Evolutionary conservation across 1,284 basidiomycete species (phyloP).

Genomic region (Puccinia horiana): DNA sequence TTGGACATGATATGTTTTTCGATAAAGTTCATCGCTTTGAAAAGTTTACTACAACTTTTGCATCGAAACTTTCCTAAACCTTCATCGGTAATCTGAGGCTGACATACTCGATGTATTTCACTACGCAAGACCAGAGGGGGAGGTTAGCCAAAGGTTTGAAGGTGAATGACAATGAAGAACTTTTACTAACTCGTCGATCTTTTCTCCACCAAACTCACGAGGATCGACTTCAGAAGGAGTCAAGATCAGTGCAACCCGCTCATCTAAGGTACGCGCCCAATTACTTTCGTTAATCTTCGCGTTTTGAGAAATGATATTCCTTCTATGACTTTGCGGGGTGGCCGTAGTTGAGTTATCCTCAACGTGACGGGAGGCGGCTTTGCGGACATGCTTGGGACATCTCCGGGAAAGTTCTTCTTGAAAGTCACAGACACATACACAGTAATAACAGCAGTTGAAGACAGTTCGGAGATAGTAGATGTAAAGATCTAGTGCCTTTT

Average conservation of each 20-base stretch:
- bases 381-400: conserved; percentile 82
- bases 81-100: conserved; percentile 85
- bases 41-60: conserved; percentile 89
- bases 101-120: conserved; percentile 73
- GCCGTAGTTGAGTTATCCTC: conserved; percentile 60
- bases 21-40: conserved; percentile 90
- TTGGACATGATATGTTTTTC: conserved; percentile 67
- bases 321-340: conserved; percentile 64
- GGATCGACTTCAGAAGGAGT: conserved; percentile 76
- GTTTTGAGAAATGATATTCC: conserved; percentile 59
- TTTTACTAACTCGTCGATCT: conserved; percentile 75
- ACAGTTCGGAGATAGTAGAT: conserved; percentile 78
- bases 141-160: not conserved
- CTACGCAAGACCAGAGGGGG: conserved; percentile 60
- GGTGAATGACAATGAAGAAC: not conserved
- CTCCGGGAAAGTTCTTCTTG: conserved; percentile 88
- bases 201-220: conserved; percentile 81
- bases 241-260: conserved; percentile 75
- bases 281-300: conserved; percentile 64
- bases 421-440: conserved; percentile 84
- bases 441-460: conserved; percentile 92
- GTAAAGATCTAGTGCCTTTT: conserved; percentile 77
- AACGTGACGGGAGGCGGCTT: conserved; percentile 48
- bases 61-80: conserved; percentile 93
- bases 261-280: conserved; percentile 82